Percentiles rank a stretch among this genome's conserved stretches.
Evolutionary conservation across 139 green algal genomes (phyloP).

Genomic region (Chlorella sp.): DNA sequence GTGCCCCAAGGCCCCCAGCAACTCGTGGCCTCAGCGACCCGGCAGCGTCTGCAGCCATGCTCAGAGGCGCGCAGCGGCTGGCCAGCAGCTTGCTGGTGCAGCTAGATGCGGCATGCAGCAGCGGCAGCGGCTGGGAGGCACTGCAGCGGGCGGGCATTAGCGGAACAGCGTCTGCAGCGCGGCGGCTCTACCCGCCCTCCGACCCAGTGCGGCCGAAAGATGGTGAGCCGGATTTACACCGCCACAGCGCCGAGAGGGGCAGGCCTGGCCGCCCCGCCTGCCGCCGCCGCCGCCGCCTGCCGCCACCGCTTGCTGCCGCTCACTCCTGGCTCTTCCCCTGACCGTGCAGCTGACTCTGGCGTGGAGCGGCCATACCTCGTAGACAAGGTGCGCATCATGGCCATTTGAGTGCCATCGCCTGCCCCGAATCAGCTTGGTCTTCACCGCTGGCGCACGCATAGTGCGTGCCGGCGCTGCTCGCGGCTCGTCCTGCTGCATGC

Average conservation of each 20-base stretch:
- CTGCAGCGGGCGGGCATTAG: constrained; percentile 3
- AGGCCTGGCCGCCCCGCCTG: neutral
- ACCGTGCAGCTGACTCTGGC: neutral
- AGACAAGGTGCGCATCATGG: neutral
- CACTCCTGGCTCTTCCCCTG: neutral
- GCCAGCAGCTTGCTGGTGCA: neutral
- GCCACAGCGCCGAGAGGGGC: too few species aligned
- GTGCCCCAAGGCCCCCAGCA: too few species aligned
- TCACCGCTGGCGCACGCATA: too few species aligned
- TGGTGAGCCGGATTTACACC: neutral
- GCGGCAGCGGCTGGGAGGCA: neutral
- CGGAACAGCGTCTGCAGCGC: constrained; percentile 9
- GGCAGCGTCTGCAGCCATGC: neutral
- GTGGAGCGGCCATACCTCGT: neutral
- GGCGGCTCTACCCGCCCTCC: neutral
- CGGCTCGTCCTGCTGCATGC: too few species aligned
- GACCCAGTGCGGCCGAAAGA: neutral
- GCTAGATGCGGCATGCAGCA: neutral
- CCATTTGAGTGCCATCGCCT: neutral
- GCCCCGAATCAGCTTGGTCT: too few species aligned
- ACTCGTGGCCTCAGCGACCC: too few species aligned
- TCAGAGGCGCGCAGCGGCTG: constrained; percentile 9
- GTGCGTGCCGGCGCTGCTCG: too few species aligned
- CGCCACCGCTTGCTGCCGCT: neutral
- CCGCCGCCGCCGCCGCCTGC: neutral